These are phyloP conservation scores for Corrigiola litoralis DNA, from an alignment of 179 eudicot species.

Conservation along the genomic window DNA sequence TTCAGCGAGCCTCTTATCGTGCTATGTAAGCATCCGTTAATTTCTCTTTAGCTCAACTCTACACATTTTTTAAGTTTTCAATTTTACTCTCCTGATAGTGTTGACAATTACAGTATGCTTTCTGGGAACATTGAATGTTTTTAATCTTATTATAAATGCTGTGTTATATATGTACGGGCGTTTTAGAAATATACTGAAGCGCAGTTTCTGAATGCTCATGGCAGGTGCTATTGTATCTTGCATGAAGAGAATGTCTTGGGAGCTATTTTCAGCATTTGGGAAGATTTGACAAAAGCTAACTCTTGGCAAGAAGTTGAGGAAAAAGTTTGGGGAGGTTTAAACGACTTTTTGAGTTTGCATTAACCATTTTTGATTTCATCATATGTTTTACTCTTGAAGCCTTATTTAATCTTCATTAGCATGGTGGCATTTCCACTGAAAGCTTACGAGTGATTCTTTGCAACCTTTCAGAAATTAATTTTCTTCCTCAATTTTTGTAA, in stretches of 20 bases:
- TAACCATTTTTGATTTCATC: constrained; percentile 6
- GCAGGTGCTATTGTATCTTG: constrained; percentile 90
- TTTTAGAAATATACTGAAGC: neutral
- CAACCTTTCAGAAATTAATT: no score
- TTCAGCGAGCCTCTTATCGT: constrained; percentile 61
- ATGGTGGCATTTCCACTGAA: no score
- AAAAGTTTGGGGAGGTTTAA: constrained; percentile 77
- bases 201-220: neutral
- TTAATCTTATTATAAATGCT: no score
- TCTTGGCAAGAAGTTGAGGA: constrained; percentile 97
- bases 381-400: no score
- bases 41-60: no score
- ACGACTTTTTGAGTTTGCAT: constrained; percentile 29
- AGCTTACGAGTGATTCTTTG: no score
- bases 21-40: constrained; percentile 60
- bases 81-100: neutral
- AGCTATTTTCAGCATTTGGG: constrained; percentile 76
- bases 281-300: constrained; percentile 53
- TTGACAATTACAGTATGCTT: neutral
- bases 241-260: constrained; percentile 82
- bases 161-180: neutral
- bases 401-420: no score
- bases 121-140: neutral
- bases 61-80: no score
- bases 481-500: no score